phyloP scores from a whole-genome alignment of 1,284 basidiomycete genomes.

The Leccinum glutinopallens region DNA sequence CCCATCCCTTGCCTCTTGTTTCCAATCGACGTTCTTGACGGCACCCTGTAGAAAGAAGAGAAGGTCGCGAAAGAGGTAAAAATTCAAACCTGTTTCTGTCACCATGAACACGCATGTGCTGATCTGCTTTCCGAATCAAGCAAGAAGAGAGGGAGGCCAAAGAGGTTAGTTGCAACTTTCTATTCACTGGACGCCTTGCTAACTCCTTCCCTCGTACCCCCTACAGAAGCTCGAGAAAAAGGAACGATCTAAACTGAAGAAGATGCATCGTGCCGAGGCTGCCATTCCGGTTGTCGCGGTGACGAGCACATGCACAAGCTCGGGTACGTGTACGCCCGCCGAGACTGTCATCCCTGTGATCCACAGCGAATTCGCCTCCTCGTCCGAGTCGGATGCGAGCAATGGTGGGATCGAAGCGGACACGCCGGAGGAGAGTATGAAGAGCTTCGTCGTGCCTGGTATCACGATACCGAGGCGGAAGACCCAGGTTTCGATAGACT shows the following conservation, averaged over 20 bases:
- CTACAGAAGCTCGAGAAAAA: constrained; percentile 58
- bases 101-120: constrained; percentile 13
- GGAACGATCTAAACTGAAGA: constrained; percentile 59
- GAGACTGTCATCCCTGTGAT: constrained; percentile 33
- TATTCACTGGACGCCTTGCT: constrained; percentile 4
- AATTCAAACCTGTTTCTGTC: constrained; percentile 3
- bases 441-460: constrained; percentile 60
- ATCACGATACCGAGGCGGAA: constrained; percentile 42
- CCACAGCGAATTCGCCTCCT: constrained; percentile 36
- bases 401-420: constrained; percentile 66
- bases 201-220: background rate
- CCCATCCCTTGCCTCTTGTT: constrained; percentile 5
- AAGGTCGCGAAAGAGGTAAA: constrained; percentile 42
- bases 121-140: constrained; percentile 35
- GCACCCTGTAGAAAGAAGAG: constrained; percentile 50
- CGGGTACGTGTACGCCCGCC: constrained; percentile 30
- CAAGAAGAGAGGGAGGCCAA: constrained; percentile 53
- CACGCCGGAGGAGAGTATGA: constrained; percentile 70
- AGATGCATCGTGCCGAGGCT: constrained; percentile 41
- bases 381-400: constrained; percentile 59
- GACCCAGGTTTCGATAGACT: constrained; percentile 42
- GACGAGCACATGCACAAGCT: constrained; percentile 5
- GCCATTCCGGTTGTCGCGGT: constrained; percentile 27
- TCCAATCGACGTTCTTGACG: constrained; percentile 18
- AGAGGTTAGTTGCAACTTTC: constrained; percentile 43